Evolutionary conservation across 1,284 basidiomycete genomes (phyloP), one percentile per base, ranked within the genome.

Genomic region (Schizophyllum amplum): DNA sequence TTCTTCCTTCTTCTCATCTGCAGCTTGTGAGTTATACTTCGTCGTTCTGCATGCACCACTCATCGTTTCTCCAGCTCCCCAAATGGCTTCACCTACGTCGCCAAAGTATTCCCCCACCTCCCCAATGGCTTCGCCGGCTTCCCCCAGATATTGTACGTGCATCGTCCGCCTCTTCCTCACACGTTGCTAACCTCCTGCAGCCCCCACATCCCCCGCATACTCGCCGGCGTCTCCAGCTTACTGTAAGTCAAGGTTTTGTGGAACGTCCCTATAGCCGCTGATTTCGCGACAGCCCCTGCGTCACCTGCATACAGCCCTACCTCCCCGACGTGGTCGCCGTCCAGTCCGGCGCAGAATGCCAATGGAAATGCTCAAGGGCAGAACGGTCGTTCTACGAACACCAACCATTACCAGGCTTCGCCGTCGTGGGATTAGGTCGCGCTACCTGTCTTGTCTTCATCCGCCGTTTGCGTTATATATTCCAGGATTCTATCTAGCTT

Each of bases 81-180:
- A 81, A 20, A 85, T 90, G 59, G 84, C 89, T 77, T 92, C 89
- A 24, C 90, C 92, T 0, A 83, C 91, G 5, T 92, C 89, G 42
- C 92, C 91, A 2, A 87, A 87, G 67, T 93, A 92, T 70, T 92
- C 91, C 24, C 88, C 90, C 5, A 90, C 88, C 0, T 90, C 88
- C 1, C 89, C 89, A 1, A 83, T 76, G 73, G 75, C 86, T 52
- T 92, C 90, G 1, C 91, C 92, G 0, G 80, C 91, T 1, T 92
- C 90, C 49, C 93, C 93, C 52, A 90, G 87, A 76, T 95, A 93
- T 71, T 93, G 84, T 91, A 72, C 66, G 89, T 77, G 6, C 26
- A 11, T 24, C 13, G 53, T 23, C 26, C 51, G 42, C 26, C n/a
- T 51, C 22, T 4, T 17, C 17, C 55, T 1, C 20, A 6, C 61